phyloP scores from a whole-genome alignment of 2,329 filamentous ascomycete species.

The Paraphaeosphaeria minitans region DNA sequence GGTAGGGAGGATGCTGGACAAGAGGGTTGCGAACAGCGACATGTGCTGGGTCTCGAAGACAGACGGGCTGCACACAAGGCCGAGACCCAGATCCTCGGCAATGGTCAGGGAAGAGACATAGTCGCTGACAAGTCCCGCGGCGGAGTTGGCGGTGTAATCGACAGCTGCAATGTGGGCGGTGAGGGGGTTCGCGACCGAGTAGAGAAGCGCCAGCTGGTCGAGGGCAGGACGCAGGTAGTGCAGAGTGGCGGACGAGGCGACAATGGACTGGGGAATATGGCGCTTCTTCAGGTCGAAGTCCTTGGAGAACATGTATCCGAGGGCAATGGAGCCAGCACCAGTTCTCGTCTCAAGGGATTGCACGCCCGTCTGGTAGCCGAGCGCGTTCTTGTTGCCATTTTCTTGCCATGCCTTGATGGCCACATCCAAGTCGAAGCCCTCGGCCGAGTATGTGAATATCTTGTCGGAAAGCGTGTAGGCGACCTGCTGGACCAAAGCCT shows the following conservation, averaged over 20 bases:
- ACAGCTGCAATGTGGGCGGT: conserved; percentile 90
- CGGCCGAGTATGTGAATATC: conserved; percentile 94
- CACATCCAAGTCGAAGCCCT: conserved; percentile 87
- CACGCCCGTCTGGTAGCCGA: conserved; percentile 79
- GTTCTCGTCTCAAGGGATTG: conserved; percentile 83
- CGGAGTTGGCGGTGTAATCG: conserved; percentile 73
- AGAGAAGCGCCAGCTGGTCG: conserved; percentile 89
- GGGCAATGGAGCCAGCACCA: conserved; percentile 86
- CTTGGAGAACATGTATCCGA: conserved; percentile 97
- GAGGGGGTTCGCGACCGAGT: conserved; percentile 89
- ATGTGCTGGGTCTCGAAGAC: conserved; percentile 95
- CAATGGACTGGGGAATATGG: conserved; percentile 85
- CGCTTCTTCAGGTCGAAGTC: conserved; percentile 93
- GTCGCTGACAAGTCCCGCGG: conserved; percentile 79
- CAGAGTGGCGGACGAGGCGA: conserved; percentile 84
- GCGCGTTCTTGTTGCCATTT: conserved; percentile 74
- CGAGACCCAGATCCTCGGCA: conserved; percentile 88
- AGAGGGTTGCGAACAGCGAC: conserved; percentile 82
- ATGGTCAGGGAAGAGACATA: conserved; percentile 80
- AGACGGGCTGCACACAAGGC: conserved; percentile 81
- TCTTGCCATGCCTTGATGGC: conserved; percentile 79
- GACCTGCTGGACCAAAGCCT: conserved; percentile 93
- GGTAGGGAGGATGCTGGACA: conserved; percentile 79
- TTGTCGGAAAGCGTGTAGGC: conserved; percentile 95
- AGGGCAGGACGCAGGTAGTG: conserved; percentile 80